Percentiles rank a stretch among this genome's conserved stretches.
Conservation (phyloP, 441 rosid genomes). For the Raphanus hybrid region DNA sequence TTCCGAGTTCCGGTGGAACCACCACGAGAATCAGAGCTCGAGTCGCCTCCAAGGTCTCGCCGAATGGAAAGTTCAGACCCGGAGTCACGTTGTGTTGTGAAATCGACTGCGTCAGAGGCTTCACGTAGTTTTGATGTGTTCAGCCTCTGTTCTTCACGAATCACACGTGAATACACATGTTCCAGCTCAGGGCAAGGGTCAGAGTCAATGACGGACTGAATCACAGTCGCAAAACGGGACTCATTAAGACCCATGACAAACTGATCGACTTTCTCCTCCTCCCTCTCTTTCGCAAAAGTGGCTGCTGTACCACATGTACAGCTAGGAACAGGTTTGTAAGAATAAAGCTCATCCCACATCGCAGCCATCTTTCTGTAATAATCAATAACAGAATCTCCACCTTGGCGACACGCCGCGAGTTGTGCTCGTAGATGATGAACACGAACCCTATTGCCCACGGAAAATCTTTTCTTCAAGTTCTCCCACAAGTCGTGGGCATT, state of each 20-base stretch:
- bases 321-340: neutral
- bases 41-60: neutral
- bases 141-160: neutral
- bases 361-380: neutral
- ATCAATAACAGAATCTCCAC: neutral
- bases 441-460: neutral
- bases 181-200: neutral
- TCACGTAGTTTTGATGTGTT: neutral
- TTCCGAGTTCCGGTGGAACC: neutral
- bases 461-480: neutral
- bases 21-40: neutral
- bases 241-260: neutral
- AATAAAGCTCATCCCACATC: neutral
- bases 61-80: neutral
- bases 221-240: neutral
- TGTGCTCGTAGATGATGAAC: neutral
- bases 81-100: neutral
- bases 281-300: neutral
- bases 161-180: neutral
- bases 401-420: neutral
- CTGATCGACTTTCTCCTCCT: neutral
- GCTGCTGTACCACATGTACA: neutral
- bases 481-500: neutral
- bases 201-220: neutral
- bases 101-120: neutral